phyloP scores from a whole-genome alignment of 2,329 filamentous ascomycete species.

The Aureobasidium sp. region DNA sequence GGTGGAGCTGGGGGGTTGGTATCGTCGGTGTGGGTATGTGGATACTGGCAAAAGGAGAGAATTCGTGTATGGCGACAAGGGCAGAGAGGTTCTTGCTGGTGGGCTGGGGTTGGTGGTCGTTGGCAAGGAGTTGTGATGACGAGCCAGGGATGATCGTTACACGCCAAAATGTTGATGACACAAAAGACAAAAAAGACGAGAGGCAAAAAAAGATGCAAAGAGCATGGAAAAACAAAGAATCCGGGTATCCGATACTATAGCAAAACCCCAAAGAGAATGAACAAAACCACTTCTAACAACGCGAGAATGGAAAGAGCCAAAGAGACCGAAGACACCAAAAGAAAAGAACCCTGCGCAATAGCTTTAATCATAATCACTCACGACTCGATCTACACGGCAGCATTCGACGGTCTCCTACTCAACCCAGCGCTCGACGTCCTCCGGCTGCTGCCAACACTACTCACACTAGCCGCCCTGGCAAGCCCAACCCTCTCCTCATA shows the following conservation, averaged over 20 bases:
- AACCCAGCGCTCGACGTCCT: neutral
- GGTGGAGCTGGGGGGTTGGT: neutral
- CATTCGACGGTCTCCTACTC: neutral
- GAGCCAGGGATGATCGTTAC: too few species aligned
- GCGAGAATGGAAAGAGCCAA: too few species aligned
- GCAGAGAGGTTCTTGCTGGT: neutral
- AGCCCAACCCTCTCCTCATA: conserved; percentile 40
- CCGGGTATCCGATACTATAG: neutral
- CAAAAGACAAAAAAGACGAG: too few species aligned
- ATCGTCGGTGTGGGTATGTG: neutral
- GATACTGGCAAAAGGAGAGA: neutral
- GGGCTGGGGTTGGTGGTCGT: neutral
- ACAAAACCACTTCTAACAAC: neutral
- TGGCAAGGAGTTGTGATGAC: neutral
- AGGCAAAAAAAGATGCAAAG: neutral
- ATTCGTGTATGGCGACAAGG: neutral
- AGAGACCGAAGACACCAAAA: neutral
- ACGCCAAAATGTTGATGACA: too few species aligned
- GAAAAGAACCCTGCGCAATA: neutral
- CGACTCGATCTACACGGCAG: neutral
- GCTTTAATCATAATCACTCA: neutral
- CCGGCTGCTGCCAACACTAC: neutral
- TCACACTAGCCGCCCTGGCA: conserved; percentile 8
- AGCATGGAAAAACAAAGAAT: neutral
- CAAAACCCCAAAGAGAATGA: neutral